Conservation (phyloP, 2,329 filamentous ascomycete species). For the Phaeophleospora eucalypticola region DNA sequence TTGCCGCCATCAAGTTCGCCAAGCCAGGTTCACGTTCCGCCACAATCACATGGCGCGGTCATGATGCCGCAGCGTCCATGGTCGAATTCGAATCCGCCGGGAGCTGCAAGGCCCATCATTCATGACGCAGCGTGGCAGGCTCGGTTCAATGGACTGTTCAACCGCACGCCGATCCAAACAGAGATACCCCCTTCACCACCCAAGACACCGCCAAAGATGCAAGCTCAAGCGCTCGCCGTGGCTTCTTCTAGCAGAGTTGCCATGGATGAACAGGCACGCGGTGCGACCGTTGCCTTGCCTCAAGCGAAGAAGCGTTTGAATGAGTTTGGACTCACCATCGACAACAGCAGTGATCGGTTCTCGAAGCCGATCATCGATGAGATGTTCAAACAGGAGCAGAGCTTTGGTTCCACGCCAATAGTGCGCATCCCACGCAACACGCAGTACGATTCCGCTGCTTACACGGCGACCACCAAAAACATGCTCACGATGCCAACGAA, state of each 20-base stretch:
- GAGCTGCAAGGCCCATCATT: slow-evolving; percentile 40
- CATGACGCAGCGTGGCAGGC: slow-evolving; percentile 67
- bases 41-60: slow-evolving; percentile 36
- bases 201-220: slow-evolving; percentile 37
- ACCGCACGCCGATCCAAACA: slow-evolving; percentile 54
- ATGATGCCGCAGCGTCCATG: slow-evolving; percentile 38
- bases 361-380: slow-evolving; percentile 41
- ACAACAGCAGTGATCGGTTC: slow-evolving; percentile 32
- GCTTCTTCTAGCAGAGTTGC: slow-evolving; percentile 63
- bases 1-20: slow-evolving; percentile 60
- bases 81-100: slow-evolving; percentile 38
- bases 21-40: slow-evolving; percentile 37
- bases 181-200: slow-evolving; percentile 35
- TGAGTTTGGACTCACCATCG: slow-evolving; percentile 27
- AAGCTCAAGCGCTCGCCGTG: slow-evolving; percentile 49
- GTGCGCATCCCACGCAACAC: slow-evolving; percentile 28
- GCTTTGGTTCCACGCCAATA: slow-evolving; percentile 45
- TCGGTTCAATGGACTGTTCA: slow-evolving; percentile 72
- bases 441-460: slow-evolving; percentile 19
- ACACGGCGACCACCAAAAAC: slow-evolving; percentile 14
- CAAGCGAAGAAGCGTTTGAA: slow-evolving; percentile 16
- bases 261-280: slow-evolving; percentile 56
- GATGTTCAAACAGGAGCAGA: slow-evolving; percentile 43
- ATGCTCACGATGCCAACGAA: slow-evolving; percentile 17
- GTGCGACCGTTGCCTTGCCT: slow-evolving; percentile 70